These are phyloP conservation scores for Candida broadrunensis DNA, from an alignment of 805 yeast genomes.

Conservation along the genomic window DNA sequence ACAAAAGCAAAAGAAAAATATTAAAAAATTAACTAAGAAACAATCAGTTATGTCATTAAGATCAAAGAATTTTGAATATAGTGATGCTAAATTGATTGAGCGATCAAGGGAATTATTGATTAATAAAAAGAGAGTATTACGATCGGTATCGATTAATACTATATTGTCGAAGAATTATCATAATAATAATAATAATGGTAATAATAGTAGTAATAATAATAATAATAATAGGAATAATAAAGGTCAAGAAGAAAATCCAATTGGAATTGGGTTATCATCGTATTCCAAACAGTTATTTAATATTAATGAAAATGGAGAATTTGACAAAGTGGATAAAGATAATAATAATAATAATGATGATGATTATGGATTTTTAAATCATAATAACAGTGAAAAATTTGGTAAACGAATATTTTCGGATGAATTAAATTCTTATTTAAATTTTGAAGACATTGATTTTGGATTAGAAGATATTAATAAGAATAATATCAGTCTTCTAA, in stretches of 20 bases:
- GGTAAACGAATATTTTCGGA: slow-evolving; percentile 23
- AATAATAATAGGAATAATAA: neutral
- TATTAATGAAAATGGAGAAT: slow-evolving; percentile 1
- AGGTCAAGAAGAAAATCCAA: neutral
- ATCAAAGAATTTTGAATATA: slow-evolving; percentile 36
- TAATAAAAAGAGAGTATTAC: slow-evolving; percentile 39
- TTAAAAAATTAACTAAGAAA: slow-evolving; percentile 35
- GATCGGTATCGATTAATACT: slow-evolving; percentile 35
- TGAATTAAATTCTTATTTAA: slow-evolving; percentile 22
- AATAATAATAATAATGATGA: slow-evolving; percentile 17
- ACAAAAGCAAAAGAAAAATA: slow-evolving; percentile 45
- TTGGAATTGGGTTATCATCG: slow-evolving; percentile 7
- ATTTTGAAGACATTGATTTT: slow-evolving; percentile 6
- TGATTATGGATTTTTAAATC: slow-evolving; percentile 28
- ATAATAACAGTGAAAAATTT: slow-evolving; percentile 18
- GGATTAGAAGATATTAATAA: slow-evolving; percentile 17
- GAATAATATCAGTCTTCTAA: slow-evolving; percentile 3
- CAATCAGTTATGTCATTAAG: slow-evolving; percentile 20
- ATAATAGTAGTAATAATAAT: neutral
- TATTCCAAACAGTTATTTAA: slow-evolving; percentile 13
- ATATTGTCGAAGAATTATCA: slow-evolving; percentile 16
- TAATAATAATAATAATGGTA: neutral
- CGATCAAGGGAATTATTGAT: slow-evolving; percentile 45
- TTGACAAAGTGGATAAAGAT: slow-evolving; percentile 1
- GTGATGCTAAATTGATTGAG: slow-evolving; percentile 51